phyloP scores from a whole-genome alignment of 2,329 filamentous ascomycete species.

The Microsporum canis region DNA sequence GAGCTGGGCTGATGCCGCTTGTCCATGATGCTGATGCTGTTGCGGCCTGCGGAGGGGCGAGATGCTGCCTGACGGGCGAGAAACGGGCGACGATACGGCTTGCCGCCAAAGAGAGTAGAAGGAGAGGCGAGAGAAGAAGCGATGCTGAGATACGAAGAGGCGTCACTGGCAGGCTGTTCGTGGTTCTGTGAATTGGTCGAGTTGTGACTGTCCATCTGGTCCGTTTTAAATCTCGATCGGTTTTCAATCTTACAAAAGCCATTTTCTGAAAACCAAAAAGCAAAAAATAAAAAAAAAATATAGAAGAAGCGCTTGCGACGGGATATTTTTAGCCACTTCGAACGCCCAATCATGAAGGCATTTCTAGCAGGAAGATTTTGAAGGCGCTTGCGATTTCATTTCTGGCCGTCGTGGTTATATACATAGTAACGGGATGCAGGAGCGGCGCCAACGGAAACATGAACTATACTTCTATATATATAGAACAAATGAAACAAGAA shows the following conservation, averaged over 20 bases:
- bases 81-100: constrained; percentile 12
- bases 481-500: background rate
- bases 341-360: background rate
- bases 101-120: constrained; percentile 27
- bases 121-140: constrained; percentile 28
- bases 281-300: too few relatives aligned
- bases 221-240: background rate
- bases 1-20: constrained; percentile 86
- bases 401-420: background rate
- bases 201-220: background rate
- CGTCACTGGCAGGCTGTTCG: constrained; percentile 4
- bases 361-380: background rate
- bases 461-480: background rate
- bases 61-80: constrained; percentile 10
- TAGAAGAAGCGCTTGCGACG: too few relatives aligned
- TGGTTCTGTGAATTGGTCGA: constrained; percentile 1
- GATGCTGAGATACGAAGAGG: constrained; percentile 20
- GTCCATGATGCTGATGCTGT: constrained; percentile 62
- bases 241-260: too few relatives aligned
- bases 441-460: background rate
- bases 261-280: too few relatives aligned
- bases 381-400: background rate
- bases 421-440: background rate
- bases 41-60: constrained; percentile 4
- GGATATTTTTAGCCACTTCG: background rate